A percentile compares a stretch with the other conserved stretches of the same genome.
phyloP scores from a whole-genome alignment of 192 early-diverging fungal species.

The Chytriomyces sp. region DNA sequence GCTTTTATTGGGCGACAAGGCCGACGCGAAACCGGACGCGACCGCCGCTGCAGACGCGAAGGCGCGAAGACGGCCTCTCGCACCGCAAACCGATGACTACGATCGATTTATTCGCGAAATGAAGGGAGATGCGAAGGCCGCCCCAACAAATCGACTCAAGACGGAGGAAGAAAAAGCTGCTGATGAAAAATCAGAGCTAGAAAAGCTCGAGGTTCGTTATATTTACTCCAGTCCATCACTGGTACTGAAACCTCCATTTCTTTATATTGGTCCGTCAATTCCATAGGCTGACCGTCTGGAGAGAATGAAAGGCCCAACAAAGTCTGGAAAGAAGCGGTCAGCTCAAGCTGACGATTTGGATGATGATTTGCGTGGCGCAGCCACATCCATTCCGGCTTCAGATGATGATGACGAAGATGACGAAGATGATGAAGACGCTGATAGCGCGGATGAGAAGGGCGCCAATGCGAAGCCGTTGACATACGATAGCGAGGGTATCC shows the following conservation, averaged over 20 bases:
- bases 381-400: not conserved
- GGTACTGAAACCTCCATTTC: not conserved
- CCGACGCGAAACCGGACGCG: conserved; percentile 33
- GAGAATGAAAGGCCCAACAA: conserved; percentile 79
- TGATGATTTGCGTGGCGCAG: conserved; percentile 33
- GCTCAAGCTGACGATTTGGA: conserved; percentile 62
- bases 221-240: not conserved
- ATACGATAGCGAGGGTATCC: conserved; percentile 53
- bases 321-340: conserved; percentile 45
- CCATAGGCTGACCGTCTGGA: conserved; percentile 57
- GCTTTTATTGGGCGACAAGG: conserved; percentile 57
- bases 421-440: conserved; percentile 28
- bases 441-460: conserved; percentile 33
- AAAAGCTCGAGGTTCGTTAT: conserved; percentile 75
- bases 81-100: conserved; percentile 70
- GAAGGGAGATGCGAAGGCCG: conserved; percentile 80
- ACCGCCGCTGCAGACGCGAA: conserved; percentile 1
- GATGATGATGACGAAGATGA: conserved; percentile 9
- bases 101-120: conserved; percentile 84
- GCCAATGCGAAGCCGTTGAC: conserved; percentile 52
- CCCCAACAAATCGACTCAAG: conserved; percentile 89
- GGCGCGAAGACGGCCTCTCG: conserved; percentile 35
- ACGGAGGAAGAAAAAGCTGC: conserved; percentile 90
- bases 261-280: not conserved
- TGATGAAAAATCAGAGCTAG: conserved; percentile 84